These are phyloP conservation scores for Bacidia rubella DNA, from an alignment of 495 filamentous ascomycete genomes.

Conservation along the genomic window DNA sequence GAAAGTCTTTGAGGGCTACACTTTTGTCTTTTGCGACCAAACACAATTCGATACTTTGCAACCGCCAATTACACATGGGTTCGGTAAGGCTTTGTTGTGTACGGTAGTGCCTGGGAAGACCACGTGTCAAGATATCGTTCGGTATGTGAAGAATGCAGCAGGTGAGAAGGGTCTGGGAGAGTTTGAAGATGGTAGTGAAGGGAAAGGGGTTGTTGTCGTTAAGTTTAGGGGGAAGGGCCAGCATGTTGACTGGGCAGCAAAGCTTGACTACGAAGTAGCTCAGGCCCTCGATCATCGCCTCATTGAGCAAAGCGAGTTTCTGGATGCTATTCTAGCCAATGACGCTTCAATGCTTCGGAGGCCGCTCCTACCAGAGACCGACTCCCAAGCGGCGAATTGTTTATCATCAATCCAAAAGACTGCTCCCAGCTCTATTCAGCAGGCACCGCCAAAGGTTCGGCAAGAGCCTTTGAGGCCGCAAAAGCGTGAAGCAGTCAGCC, in stretches of 20 bases:
- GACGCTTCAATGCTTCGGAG: slow-evolving; percentile 57
- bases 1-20: slow-evolving; percentile 73
- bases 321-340: slow-evolving; percentile 73
- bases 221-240: slow-evolving; percentile 52
- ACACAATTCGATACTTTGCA: slow-evolving; percentile 68
- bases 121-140: slow-evolving; percentile 59
- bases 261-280: slow-evolving; percentile 54
- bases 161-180: slow-evolving; percentile 56
- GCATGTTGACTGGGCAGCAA: slow-evolving; percentile 52
- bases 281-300: slow-evolving; percentile 61
- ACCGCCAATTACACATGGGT: slow-evolving; percentile 58
- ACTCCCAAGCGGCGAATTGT: slow-evolving; percentile 39
- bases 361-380: slow-evolving; percentile 41
- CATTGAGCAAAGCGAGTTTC: slow-evolving; percentile 82
- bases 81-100: slow-evolving; percentile 66
- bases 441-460: slow-evolving; percentile 4
- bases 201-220: slow-evolving; percentile 65
- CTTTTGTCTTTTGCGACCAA: slow-evolving; percentile 72
- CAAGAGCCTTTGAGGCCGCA: slow-evolving; percentile 8
- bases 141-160: slow-evolving; percentile 60
- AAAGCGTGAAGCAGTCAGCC: slow-evolving; percentile 31
- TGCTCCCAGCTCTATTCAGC: slow-evolving; percentile 35
- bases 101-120: slow-evolving; percentile 50
- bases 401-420: slow-evolving; percentile 50
- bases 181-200: slow-evolving; percentile 45